Base-by-base conservation (phyloP, 257 asterid genomes). In the Euphrasia confusa region DNA sequence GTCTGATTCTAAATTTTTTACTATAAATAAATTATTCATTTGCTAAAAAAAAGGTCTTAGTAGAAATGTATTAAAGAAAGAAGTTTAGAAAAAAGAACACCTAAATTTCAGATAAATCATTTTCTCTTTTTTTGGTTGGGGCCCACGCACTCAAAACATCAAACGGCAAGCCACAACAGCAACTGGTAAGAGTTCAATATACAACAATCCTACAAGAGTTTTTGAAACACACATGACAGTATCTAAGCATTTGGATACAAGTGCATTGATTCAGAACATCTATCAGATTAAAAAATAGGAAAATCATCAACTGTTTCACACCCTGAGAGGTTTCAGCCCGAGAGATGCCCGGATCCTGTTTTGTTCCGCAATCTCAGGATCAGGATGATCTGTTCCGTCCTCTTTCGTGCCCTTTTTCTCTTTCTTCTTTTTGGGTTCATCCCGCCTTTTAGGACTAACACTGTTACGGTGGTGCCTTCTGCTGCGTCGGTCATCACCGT, bases 371-470 rank as follows among this genome's bases (percentile, higher is more conserved):
- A 93, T 93, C 84, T 93, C 99, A 30, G 99, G 97, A 73, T 93
- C 97, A 1, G 97, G 96, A 82, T 89, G 99, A 70, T 93, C 99
- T 0, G 96, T 86, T 37, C 97, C 96, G 55, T 87, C 97, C 27
- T 80, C 95, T 68, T 72, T 82, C 87, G 64, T 86, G 48, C 78
- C 90, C 77, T 79, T 81, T 78, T 85, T 89, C 75, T 88, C 90
- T 71, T 81, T 86, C 90, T 89, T 89, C 83, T 80, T 82, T 64
- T 80, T 82, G 1, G 90, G 83, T 71, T 83, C 94, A 15, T 67
- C 83, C 32, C 75, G 83, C 67, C 88, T 73, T 74, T 83, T 83
- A 50, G 96, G 95, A 42, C 97, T 91, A 11, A 75, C 61, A 74
- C 96, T 88, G 62, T 74, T 45, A 21, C 78, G 92, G 32, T 81